Evolutionary conservation across 495 filamentous ascomycete species (phyloP), one percentile per base, ranked within the genome.

Genomic region (Aspergillus panamensis): DNA sequence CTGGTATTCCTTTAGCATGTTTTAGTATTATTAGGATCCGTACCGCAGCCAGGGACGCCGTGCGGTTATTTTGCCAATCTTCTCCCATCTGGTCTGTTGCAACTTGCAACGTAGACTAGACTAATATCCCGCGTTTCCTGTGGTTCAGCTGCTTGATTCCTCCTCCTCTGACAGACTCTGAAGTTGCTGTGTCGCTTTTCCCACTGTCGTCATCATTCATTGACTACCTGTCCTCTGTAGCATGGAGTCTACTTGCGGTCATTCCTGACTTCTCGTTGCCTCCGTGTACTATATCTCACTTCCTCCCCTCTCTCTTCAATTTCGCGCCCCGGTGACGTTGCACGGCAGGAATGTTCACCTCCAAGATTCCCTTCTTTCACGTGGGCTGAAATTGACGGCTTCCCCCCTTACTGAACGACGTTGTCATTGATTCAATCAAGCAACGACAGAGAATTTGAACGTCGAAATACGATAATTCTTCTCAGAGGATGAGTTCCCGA

Each of bases 401-500:
- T 39, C 39, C 53, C 54, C 55, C 55, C 40, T 52, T 59, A 39
- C 29, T 32, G 35, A 58, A 53, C 30, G 45, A 29, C 17, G 48
- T 42, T 52, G 29, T 20, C 19, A 29, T 53, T 40, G 4, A n/a
- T 30, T 49, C 20, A 30, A 29, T 29, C 25, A 14, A 14, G 13
- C 42, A 16, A 45, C 42, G 10, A 0, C 8, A 10, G 3, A 45
- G 8, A 45, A 45, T 45, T 45, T 19, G 13, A 45, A 45, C 4
- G 19, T 6, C 16, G 31, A 49, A n/a, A 49, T 29, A 31, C 25
- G 47, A 49, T 49, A 20, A 13, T 44, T 17, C 21, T n/a, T 44
- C 61, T 25, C 25, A 5, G 53, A 66, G 55, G 31, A 76, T 76
- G 73, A 67, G 68, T 49, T 63, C 65, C 14, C 56, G 60, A 6